Evolutionary conservation across 495 filamentous ascomycete genomes (phyloP), one percentile per base, ranked within the genome.

Genomic region (Amorphotheca resinae): DNA sequence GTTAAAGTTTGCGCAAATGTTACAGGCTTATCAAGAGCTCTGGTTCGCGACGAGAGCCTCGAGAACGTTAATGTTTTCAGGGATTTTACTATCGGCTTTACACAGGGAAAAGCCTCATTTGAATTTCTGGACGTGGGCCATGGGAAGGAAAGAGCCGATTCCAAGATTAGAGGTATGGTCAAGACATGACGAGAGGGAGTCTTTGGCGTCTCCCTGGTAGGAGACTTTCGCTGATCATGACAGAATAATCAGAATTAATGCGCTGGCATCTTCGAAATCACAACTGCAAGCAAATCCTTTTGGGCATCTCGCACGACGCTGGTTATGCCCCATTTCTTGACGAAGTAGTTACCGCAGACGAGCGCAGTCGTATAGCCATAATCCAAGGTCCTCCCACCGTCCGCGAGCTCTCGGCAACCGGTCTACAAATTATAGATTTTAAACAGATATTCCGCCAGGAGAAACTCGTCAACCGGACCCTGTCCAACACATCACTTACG

Each of bases 231-330:
- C 44, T 53, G 25, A 36, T n/a, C n/a, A n/a, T n/a, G n/a, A n/a
- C n/a, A n/a, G n/a, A n/a, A 28, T 28, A 11, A 5, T 5, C 62
- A 88, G 86, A 87, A 53, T 58, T 50, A 22, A 56, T 65, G 5
- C 53, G 60, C 36, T 73, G 64, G 59, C 66, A 76, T 63, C 50
- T 84, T 72, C 66, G 77, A 74, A 72, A 88, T 52, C 72, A 68
- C 53, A 82, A 86, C 58, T 93, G 86, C 61, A 82, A 80, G 51
- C 84, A 87, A 46, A 77, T 93, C 32, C 63, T 88, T 36, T 65
- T 94, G 33, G 87, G 85, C 9, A 79, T 85, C 47, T 82, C 80
- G 16, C 80, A 84, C 46, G 81, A 87, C 58, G 73, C 74, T 43
- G 73, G 76, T 25, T 93, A 87, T 58, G 75, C 72, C 18, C 68